Evolutionary conservation across 2,329 filamentous ascomycete genomes (phyloP), one percentile per base, ranked within the genome.

Genomic region (Thyridium curvatum): DNA sequence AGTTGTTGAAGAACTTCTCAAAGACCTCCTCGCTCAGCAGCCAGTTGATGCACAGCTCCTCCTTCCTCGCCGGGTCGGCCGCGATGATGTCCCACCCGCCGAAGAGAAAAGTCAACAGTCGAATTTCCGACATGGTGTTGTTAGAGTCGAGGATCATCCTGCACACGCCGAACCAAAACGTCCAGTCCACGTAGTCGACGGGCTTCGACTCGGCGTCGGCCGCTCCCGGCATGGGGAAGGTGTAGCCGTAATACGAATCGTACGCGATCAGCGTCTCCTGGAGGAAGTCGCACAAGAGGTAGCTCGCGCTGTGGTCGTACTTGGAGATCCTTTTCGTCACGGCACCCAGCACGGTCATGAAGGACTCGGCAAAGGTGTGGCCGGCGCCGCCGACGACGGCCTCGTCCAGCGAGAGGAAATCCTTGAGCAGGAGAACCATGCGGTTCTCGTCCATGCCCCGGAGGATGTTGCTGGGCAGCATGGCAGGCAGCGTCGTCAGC

Each of bases 381-480:
- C 82, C 77, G 6, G 71, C 68, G 12, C 59, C 60, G 2, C 54
- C 51, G 3, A 53, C 46, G 29, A 68, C 55, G 1, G 62, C 53
- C 1, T 62, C 60, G 12, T 71, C 68, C 0, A 66, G 79, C 0
- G 64, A 79, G 21, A 95, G 70, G 43, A 94, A 77, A 56, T 95
- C 87, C 48, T 86, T 83, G 35, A 95, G 72, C 43, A 95, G 65
- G 55, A 91, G 82, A 40, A 96, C 77, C 39, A 94, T 65, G 41
- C 88, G 78, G 47, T 95, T 94, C 59, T 95, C 88, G n/a, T 82
- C 80, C 85, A 95, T 94, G 36, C 80, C 78, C 48, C 84, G 80
- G 50, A 85, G 72, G 36, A 84, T 74, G 56, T 94, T 91, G 46
- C 61, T 66, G 30, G 65, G 68, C 9, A 81, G 74, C 12, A 81